Conservation (phyloP, 1,139 yeast genomes). For the Hyphopichia buzzinii region DNA sequence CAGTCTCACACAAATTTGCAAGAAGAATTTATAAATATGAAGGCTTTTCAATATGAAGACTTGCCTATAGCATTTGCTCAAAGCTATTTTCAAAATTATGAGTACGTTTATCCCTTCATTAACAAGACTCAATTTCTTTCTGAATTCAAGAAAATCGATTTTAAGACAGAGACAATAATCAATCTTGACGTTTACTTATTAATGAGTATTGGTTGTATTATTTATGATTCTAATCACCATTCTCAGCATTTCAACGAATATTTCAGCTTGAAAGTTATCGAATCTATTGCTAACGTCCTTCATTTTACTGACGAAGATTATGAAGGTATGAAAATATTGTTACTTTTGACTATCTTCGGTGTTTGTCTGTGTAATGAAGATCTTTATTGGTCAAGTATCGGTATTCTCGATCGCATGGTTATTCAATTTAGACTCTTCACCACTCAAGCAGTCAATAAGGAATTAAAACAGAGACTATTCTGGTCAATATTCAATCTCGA, state of each 20-base stretch:
- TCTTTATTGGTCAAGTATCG: slow-evolving; percentile 36
- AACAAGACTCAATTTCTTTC: slow-evolving; percentile 18
- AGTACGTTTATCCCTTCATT: slow-evolving; percentile 37
- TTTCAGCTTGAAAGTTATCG: slow-evolving; percentile 33
- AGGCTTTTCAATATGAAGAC: slow-evolving; percentile 24
- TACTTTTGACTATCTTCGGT: slow-evolving; percentile 32
- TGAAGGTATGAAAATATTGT: slow-evolving; percentile 20
- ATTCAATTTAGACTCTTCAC: slow-evolving; percentile 24
- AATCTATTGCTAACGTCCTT: slow-evolving; percentile 34
- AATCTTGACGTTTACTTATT: slow-evolving; percentile 38
- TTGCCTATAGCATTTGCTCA: slow-evolving; percentile 31
- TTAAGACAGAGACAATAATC: slow-evolving; percentile 35
- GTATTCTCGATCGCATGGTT: slow-evolving; percentile 31
- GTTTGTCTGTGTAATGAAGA: slow-evolving; percentile 26
- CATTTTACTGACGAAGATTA: slow-evolving; percentile 25
- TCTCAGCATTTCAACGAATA: slow-evolving; percentile 21
- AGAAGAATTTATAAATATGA: slow-evolving; percentile 40
- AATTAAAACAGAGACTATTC: slow-evolving; percentile 24
- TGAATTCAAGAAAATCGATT: slow-evolving; percentile 25
- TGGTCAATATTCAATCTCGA: slow-evolving; percentile 44
- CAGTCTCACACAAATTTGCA: slow-evolving; percentile 14
- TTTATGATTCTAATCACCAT: slow-evolving; percentile 29
- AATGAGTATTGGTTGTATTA: slow-evolving; percentile 39
- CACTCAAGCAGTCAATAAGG: slow-evolving; percentile 6
- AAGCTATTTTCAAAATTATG: slow-evolving; percentile 39